Conservation (phyloP, 768 basidiomycete genomes). For the Russula lepida region DNA sequence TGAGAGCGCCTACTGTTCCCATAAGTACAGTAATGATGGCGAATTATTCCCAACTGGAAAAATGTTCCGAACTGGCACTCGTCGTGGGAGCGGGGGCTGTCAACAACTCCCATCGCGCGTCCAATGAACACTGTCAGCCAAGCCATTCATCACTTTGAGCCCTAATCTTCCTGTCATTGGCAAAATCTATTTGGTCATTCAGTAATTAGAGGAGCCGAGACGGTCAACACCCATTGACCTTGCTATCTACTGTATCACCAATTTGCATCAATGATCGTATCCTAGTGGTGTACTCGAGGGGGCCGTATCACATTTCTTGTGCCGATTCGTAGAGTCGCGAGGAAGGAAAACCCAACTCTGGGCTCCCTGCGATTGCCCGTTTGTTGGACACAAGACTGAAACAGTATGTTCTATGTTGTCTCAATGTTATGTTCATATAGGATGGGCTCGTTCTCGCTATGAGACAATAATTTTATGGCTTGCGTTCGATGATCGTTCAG, state of each 20-base stretch:
- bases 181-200: neutral
- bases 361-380: too few species aligned
- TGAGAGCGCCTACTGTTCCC: too few species aligned
- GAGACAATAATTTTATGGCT: neutral
- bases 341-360: neutral
- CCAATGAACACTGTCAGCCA: neutral
- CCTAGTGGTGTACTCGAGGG: neutral
- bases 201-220: neutral
- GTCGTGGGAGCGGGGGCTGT: neutral
- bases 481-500: neutral
- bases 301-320: neutral
- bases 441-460: neutral
- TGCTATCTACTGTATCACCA: neutral
- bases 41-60: too few species aligned
- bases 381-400: too few species aligned
- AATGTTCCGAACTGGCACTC: neutral
- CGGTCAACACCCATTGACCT: neutral
- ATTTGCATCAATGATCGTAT: neutral
- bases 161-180: too few species aligned
- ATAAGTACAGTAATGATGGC: too few species aligned
- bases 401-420: neutral
- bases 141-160: neutral
- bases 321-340: neutral
- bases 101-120: too few species aligned
- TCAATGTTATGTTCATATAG: neutral